Base-by-base conservation (phyloP, 2,329 filamentous ascomycete genomes). In the Orbilia ellipsospora region DNA sequence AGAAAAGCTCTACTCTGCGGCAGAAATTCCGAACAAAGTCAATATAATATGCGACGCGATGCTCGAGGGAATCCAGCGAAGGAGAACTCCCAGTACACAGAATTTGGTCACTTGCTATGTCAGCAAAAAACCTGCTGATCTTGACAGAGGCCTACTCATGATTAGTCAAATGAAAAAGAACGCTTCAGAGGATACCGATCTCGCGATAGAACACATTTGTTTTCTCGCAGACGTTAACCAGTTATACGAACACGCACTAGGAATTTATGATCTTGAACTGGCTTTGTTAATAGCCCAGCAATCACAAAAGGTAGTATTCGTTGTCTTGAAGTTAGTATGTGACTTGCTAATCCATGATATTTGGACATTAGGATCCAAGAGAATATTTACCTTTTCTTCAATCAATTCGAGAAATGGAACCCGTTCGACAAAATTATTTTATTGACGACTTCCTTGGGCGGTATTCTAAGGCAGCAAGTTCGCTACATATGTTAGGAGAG, bases 311-410 rank as follows among this genome's bases (percentile, higher is more conserved):
- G 85, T 85, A 81, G 74, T 13, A 40, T n/a, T 51, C 13, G 6
- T 12, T 20, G 40, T 61, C 18, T 15, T 1, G 31, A 36, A 26
- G 60, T 54, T 26, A 26, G 54, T 23, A 20, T 18, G n/a, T 13
- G 26, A 1, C 10, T 36, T 16, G 6, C 57, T 73, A 73, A 77
- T 18, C 8, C 7, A 16, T n/a, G 15, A 40, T 13, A 62, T 4
- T 16, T 6, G 12, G 6, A 4, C 16, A 42, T 31, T 42, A 86
- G 81, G 95, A 99, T 79, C 95, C 95, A 0, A 87, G 93, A 78
- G 95, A 99, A 82, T 99, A 99, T 79, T 87, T 98, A 6, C 95
- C 95, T 2, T 98, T 98, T 81, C 88, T 99, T 60, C 94, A 97
- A 80, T 90, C 90, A 42, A 86, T 99, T 1, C 92, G 97, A 81